Conservation (phyloP, 768 basidiomycete species). For the Suillus weaverae region DNA sequence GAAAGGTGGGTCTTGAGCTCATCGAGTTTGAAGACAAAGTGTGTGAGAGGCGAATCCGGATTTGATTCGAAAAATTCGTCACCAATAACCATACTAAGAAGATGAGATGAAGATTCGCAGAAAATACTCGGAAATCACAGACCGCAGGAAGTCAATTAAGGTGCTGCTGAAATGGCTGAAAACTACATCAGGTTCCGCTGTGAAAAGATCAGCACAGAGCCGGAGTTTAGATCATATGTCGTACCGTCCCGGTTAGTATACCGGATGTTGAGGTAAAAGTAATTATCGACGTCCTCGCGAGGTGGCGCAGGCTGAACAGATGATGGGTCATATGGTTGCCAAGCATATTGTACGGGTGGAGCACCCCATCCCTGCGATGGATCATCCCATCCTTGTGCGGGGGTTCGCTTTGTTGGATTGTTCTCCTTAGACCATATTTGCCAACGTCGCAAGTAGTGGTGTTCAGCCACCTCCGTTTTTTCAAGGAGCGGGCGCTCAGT, state of each 20-base stretch:
- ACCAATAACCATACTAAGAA: conserved; percentile 12
- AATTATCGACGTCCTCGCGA: conserved; percentile 17
- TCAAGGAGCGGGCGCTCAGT: background rate
- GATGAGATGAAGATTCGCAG: background rate
- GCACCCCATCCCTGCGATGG: background rate
- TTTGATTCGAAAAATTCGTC: conserved; percentile 14
- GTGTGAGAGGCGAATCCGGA: conserved; percentile 8
- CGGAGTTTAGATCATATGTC: background rate
- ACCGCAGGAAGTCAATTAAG: conserved; percentile 22
- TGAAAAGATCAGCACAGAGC: background rate
- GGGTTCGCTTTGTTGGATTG: background rate
- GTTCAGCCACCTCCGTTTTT: conserved; percentile 5
- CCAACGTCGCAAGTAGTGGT: conserved; percentile 10
- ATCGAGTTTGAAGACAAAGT: conserved; percentile 8
- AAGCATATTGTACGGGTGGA: background rate
- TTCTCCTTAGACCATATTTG: conserved; percentile 2
- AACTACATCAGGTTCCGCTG: conserved; percentile 17
- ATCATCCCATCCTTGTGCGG: background rate
- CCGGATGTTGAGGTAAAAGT: conserved; percentile 21
- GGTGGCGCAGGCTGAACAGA: conserved; percentile 13
- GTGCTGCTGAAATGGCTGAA: conserved; percentile 19
- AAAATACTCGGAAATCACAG: background rate
- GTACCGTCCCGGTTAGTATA: background rate
- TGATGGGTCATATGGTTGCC: conserved; percentile 21
- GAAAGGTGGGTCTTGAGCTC: conserved; percentile 6